Evolutionary conservation across 768 basidiomycete genomes (phyloP), one percentile per base, ranked within the genome.

Genomic region (Hypholoma fasciculare): DNA sequence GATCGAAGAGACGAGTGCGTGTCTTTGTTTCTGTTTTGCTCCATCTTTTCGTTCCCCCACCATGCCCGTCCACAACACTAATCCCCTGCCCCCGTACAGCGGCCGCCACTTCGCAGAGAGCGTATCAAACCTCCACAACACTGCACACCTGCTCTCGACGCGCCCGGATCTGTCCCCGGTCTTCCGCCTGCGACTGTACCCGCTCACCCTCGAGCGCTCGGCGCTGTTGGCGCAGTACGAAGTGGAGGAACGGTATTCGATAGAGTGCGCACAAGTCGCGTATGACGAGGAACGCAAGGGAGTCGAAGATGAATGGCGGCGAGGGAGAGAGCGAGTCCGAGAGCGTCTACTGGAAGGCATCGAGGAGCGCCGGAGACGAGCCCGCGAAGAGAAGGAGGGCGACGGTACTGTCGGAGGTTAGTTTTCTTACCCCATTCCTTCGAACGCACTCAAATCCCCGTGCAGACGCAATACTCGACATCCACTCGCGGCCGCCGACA

Each of bases 341-440:
- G 90, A 93, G 65, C 79, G 92, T 14, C 76, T 94, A 30, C 71
- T 93, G 14, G 92, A 94, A 65, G 90, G 92, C 27, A 89, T 94
- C 62, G 92, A 93, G 69, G 92, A 94, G 67, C 79, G 92, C 30
- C 72, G 92, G 55, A 78, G 86, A 63, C 75, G 89, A 58, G 92
- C 92, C 27, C 76, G 92, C 52, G 92, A 94, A 61, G 92, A 94
- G 75, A 94, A 93, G 68, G 92, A 94, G 59, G 90, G 91, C 60
- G 92, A 94, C 64, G 91, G 89, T n/a, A 86, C 84, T 14, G 79
- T 83, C 42, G 86, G 85, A 53, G 88, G 84, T 87, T 49, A 56
- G 82, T 75, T 30, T 53, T 39, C 52, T 48, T 52, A 47, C 36
- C 55, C 49, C 39, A 57, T 49, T 14, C 3, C n/a, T 27, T 44